Evolutionary conservation across 2,329 filamentous ascomycete species (phyloP).

Genomic region (Botrytis byssoidea): DNA sequence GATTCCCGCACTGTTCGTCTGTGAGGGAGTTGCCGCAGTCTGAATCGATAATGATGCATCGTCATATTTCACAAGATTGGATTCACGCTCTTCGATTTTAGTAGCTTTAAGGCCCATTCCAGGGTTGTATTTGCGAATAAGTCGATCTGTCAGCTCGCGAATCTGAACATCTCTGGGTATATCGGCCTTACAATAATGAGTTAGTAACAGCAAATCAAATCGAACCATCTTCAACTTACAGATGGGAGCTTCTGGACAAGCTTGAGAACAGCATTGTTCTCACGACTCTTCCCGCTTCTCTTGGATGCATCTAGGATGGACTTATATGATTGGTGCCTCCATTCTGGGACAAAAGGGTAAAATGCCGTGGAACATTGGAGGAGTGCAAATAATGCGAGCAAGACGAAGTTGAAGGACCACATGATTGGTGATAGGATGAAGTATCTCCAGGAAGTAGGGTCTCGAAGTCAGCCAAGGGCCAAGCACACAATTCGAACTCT

Average conservation of each 20-base stretch:
- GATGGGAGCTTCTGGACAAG: slow-evolving; percentile 28
- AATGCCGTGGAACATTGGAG: slow-evolving; percentile 30
- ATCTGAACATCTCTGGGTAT: slow-evolving; percentile 29
- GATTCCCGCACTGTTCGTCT: slow-evolving; percentile 53
- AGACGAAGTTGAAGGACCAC: slow-evolving; percentile 1
- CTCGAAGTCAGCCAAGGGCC: not conserved
- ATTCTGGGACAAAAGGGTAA: slow-evolving; percentile 33
- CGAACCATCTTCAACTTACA: slow-evolving; percentile 21
- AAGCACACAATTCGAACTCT: not conserved
- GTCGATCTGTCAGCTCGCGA: slow-evolving; percentile 25
- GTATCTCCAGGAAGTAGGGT: not conserved
- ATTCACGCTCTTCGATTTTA: slow-evolving; percentile 10
- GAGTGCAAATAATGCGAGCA: slow-evolving; percentile 6
- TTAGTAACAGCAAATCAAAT: slow-evolving; percentile 11
- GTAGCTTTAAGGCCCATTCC: slow-evolving; percentile 18
- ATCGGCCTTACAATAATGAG: slow-evolving; percentile 17
- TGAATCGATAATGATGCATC: slow-evolving; percentile 29
- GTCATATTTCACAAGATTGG: slow-evolving; percentile 27
- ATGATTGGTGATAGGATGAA: not conserved
- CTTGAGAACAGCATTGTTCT: slow-evolving; percentile 22
- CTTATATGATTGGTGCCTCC: slow-evolving; percentile 25
- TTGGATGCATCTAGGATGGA: not conserved
- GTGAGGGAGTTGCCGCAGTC: slow-evolving; percentile 42
- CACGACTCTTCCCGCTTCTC: slow-evolving; percentile 2
- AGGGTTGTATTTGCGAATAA: slow-evolving; percentile 33